Conservation (phyloP, 768 basidiomycete species). For the Glaciozyma martinii region DNA sequence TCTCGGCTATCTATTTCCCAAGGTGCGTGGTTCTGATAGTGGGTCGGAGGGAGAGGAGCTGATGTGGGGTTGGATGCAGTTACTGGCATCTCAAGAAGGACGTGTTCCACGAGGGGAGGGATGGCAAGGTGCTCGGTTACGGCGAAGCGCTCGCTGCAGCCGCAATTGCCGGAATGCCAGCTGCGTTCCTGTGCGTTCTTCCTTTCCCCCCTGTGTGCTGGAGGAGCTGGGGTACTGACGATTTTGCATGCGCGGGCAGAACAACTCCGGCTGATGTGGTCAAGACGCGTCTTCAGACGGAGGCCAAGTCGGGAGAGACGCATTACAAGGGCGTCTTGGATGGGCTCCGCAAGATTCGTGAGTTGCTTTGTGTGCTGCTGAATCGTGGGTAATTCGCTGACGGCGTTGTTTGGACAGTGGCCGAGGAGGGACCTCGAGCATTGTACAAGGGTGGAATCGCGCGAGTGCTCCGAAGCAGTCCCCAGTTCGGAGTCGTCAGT, state of each 20-base stretch:
- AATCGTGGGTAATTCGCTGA: neutral
- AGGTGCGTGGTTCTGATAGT: slow-evolving; percentile 39
- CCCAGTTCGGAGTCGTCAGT: slow-evolving; percentile 67
- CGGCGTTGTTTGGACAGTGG: slow-evolving; percentile 46
- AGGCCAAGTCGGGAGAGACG: slow-evolving; percentile 81
- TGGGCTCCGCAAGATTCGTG: slow-evolving; percentile 83
- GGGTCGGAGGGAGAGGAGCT: neutral
- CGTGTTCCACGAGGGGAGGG: slow-evolving; percentile 87
- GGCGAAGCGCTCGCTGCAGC: slow-evolving; percentile 77
- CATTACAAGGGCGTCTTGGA: slow-evolving; percentile 82
- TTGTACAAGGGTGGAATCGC: slow-evolving; percentile 88
- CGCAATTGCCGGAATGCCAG: slow-evolving; percentile 89
- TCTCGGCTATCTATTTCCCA: slow-evolving; percentile 54
- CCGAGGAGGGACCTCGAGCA: slow-evolving; percentile 79
- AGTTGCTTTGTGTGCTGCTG: slow-evolving; percentile 39
- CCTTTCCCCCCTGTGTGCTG: neutral
- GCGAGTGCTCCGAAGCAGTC: slow-evolving; percentile 64
- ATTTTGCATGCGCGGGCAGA: neutral
- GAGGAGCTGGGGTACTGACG: neutral
- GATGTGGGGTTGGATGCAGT: neutral
- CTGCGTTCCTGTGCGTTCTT: slow-evolving; percentile 46
- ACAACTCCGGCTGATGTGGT: slow-evolving; percentile 64
- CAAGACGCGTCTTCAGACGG: slow-evolving; percentile 91
- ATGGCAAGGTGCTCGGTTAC: slow-evolving; percentile 86
- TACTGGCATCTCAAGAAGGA: slow-evolving; percentile 62